Evolutionary conservation across 345 rosid species (phyloP), one percentile per base, ranked within the genome.

Genomic region (Draba incana): DNA sequence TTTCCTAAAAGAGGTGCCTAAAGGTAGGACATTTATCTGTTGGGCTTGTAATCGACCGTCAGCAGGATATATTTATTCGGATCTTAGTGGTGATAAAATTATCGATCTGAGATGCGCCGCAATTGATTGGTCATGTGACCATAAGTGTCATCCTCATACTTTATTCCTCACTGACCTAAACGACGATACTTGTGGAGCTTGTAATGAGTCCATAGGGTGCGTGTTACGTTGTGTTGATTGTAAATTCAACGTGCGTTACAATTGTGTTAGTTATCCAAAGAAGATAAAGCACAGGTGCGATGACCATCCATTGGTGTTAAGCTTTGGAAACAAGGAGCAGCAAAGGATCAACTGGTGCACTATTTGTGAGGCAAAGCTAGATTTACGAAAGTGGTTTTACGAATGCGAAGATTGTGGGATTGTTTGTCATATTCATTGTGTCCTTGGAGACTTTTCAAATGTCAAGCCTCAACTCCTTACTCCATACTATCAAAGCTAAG

Each of bases 41-140:
- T 20, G 5, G 4, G 57, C 39, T 3, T 30, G 57, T 30, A n/a
- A 30, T 3, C 57, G 33, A 53, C 8, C 8, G 39, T 53, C 57
- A 53, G 14, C 39, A n/a, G 57, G 57, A 23, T 53, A 53, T 6
- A 53, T 16, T 39, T 53, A 53, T 33, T 0, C 33, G 6, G 33
- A 30, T 30, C 6, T 4, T 1, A 30, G 5, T 4, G 33, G 33
- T 30, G 1, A 33, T 33, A 6, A 33, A 6, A 33, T 2, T 33
- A 33, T 33, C n/a, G 62, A 57, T 57, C 30, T 57, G 45, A 57
- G 30, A 37, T 57, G 62, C 1, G 62, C 28, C 1, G 15, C 62
- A 37, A 14, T 57, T 16, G 62, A 57, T 16, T 57, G 62, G 62
- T 57, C 45, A 4, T 57, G 27, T 57, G 62, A 57, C 14, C 62